Percentiles rank a stretch among this genome's conserved stretches.
Evolutionary conservation across 768 basidiomycete species (phyloP).

Genomic region (Auriscalpium microsporum): DNA sequence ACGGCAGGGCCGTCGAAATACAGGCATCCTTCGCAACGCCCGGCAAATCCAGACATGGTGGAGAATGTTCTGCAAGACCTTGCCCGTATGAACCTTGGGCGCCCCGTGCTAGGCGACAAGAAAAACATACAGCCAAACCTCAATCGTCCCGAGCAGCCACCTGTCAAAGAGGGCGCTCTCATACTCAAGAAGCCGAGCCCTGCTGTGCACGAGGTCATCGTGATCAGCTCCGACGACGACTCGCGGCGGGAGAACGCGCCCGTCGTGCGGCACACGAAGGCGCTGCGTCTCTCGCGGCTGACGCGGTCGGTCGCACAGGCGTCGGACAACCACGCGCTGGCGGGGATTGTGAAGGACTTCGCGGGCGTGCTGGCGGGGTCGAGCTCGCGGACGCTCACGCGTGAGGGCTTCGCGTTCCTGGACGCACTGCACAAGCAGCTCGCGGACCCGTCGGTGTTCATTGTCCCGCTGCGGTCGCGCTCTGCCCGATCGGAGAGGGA

Average conservation of each 20-base stretch:
- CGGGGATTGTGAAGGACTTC: conserved; percentile 50
- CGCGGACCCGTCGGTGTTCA: conserved; percentile 54
- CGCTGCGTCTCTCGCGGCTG: conserved; percentile 41
- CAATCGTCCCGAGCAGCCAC: background rate
- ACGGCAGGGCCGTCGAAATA: background rate
- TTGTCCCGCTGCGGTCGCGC: conserved; percentile 43
- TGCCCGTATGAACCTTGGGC: conserved; percentile 5
- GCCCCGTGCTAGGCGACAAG: conserved; percentile 12
- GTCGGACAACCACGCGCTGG: conserved; percentile 46
- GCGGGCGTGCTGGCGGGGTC: conserved; percentile 54
- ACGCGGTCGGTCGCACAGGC: conserved; percentile 35
- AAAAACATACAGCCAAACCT: conserved; percentile 6
- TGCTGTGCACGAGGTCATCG: conserved; percentile 29
- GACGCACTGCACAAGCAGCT: conserved; percentile 66
- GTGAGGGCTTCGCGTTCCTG: conserved; percentile 63
- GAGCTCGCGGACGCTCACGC: conserved; percentile 57
- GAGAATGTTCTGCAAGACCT: conserved; percentile 4
- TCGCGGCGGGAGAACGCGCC: conserved; percentile 20
- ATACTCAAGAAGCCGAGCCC: conserved; percentile 6
- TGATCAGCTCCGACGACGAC: conserved; percentile 36
- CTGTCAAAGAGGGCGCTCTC: background rate
- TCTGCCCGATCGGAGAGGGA: conserved; percentile 24
- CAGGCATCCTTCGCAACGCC: background rate
- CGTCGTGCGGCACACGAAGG: conserved; percentile 39
- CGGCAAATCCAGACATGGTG: background rate